Conservation (phyloP, 352 stramenopile genomes). For the Halophytophthora polymorphica region DNA sequence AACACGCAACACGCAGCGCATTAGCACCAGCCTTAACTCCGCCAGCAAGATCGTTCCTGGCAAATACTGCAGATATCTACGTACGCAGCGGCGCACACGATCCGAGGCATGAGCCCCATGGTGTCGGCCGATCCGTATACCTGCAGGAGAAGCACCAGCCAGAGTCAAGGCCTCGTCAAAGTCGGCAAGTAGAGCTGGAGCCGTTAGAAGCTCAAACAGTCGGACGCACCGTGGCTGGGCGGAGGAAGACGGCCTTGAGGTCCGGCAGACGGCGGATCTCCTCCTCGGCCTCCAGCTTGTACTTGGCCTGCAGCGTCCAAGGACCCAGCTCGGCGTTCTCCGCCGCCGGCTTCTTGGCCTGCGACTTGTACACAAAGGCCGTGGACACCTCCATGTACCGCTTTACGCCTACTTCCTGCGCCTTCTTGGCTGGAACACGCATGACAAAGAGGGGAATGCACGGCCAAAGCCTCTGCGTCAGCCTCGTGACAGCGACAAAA, state of each 20-base stretch:
- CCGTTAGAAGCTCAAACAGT: not conserved
- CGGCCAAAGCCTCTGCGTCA: not conserved
- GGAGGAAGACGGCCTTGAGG: slow-evolving; percentile 71
- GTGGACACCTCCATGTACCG: slow-evolving; percentile 85
- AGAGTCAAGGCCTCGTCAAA: not conserved
- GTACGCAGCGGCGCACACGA: slow-evolving; percentile 82
- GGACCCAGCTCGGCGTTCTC: slow-evolving; percentile 65
- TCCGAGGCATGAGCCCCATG: slow-evolving; percentile 80
- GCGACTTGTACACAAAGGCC: slow-evolving; percentile 87
- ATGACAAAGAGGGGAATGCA: slow-evolving; percentile 2
- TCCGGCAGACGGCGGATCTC: slow-evolving; percentile 51
- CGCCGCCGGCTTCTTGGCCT: slow-evolving; percentile 60
- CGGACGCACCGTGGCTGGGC: slow-evolving; percentile 56
- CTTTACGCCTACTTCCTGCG: slow-evolving; percentile 63
- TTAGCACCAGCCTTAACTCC: not conserved
- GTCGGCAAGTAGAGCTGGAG: not conserved
- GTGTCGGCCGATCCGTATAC: slow-evolving; percentile 80
- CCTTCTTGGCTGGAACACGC: slow-evolving; percentile 48
- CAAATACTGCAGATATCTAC: slow-evolving; percentile 9
- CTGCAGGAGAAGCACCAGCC: slow-evolving; percentile 21
- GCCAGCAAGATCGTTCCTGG: not conserved
- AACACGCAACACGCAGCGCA: no score
- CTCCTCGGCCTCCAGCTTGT: slow-evolving; percentile 82
- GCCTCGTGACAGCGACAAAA: no score
- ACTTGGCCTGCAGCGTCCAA: slow-evolving; percentile 86